phyloP scores from a whole-genome alignment of 495 filamentous ascomycete species.

The Terfezia boudieri region DNA sequence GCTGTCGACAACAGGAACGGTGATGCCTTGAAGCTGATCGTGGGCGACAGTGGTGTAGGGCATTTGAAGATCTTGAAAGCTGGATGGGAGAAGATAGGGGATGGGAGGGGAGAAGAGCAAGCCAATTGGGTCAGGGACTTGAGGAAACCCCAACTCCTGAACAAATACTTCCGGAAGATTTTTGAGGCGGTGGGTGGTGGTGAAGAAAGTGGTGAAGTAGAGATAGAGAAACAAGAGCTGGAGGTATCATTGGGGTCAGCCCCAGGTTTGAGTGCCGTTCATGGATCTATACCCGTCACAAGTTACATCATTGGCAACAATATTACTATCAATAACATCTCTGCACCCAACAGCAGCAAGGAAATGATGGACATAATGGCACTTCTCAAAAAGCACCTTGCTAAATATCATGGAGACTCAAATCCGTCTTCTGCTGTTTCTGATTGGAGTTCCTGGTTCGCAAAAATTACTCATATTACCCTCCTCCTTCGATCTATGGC shows the following conservation, averaged over 20 bases:
- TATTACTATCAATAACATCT: background rate
- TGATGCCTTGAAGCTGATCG: constrained; percentile 27
- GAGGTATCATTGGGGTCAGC: background rate
- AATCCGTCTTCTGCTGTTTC: background rate
- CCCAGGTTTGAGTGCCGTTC: background rate
- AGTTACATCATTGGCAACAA: background rate
- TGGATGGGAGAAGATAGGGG: constrained; percentile 26
- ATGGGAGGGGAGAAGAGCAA: constrained; percentile 9
- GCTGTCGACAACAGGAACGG: constrained; percentile 33
- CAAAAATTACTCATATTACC: constrained; percentile 30
- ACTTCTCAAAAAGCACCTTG: background rate
- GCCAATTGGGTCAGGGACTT: constrained; percentile 26
- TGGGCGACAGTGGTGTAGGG: constrained; percentile 50
- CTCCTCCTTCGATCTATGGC: constrained; percentile 46
- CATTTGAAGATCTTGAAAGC: constrained; percentile 34
- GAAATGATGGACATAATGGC: background rate
- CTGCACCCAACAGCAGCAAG: background rate
- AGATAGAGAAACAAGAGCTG: background rate
- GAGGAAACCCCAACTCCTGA: constrained; percentile 28
- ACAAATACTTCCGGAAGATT: constrained; percentile 22
- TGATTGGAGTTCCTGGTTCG: too few species aligned
- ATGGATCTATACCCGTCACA: too few species aligned
- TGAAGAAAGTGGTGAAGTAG: background rate
- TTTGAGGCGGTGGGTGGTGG: constrained; percentile 11
- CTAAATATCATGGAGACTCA: background rate